phyloP scores from a whole-genome alignment of 2,329 filamentous ascomycete genomes.

The Fusarium fracticaudum region DNA sequence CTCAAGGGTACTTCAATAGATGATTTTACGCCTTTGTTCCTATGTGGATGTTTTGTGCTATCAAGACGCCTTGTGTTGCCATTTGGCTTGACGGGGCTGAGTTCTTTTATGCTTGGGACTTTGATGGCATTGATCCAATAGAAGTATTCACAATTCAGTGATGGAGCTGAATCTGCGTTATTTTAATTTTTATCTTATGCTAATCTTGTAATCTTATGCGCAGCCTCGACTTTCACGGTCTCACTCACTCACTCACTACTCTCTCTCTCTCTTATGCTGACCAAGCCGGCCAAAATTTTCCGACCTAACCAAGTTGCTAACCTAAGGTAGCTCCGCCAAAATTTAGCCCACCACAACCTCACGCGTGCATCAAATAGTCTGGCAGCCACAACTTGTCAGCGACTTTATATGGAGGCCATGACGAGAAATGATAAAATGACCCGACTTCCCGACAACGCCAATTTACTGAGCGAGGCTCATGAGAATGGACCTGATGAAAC shows the following conservation, averaged over 20 bases:
- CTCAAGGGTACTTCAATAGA: not conserved
- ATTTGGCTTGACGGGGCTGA: not conserved
- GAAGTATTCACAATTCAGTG: not conserved
- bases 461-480: slow-evolving; percentile 20
- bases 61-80: not conserved
- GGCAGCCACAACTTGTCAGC: slow-evolving; percentile 1
- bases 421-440: slow-evolving; percentile 39
- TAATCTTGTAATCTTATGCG: not conserved
- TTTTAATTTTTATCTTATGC: too few species aligned
- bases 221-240: not conserved
- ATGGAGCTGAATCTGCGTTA: not conserved
- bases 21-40: not conserved
- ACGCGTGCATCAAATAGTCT: slow-evolving; percentile 2
- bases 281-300: slow-evolving; percentile 45
- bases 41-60: not conserved
- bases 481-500: slow-evolving; percentile 52
- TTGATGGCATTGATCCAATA: not conserved
- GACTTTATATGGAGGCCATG: slow-evolving; percentile 12
- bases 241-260: not conserved
- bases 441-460: slow-evolving; percentile 39
- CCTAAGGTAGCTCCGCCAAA: slow-evolving; percentile 29
- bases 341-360: slow-evolving; percentile 31
- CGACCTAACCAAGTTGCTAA: not conserved
- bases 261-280: slow-evolving; percentile 29
- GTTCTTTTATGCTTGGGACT: not conserved